Evolutionary conservation across 768 basidiomycete genomes (phyloP), one percentile per base, ranked within the genome.

Genomic region (Tephrocybe sp.): DNA sequence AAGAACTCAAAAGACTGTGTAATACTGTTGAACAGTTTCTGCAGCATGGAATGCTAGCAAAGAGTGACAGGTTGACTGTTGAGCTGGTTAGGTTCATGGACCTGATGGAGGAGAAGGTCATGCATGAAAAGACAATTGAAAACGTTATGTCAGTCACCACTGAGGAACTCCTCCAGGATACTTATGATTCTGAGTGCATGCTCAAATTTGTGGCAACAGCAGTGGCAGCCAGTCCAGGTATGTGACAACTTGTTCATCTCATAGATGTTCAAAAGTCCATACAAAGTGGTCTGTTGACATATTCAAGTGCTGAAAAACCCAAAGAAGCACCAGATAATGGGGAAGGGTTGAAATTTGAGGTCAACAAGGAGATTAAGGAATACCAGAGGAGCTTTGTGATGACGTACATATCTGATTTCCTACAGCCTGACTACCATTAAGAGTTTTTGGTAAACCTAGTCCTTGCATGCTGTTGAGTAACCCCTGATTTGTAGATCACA

Each of bases 231-330:
- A 45, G 30, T 23, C 54, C 58, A 2, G 57, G 51, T 8, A 55
- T 54, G 20, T 65, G 68, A 21, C 59, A 65, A 21, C 50, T 70
- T n/a, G 68, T 73, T 17, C 69, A 68, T 50, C 63, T 73, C 3
- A 45, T 71, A 26, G 71, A 73, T 54, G 71, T 70, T 4, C 72
- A 72, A 58, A 63, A 55, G 28, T 72, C 70, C 4, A 68, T 73
- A 11, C 63, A 65, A 38, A 56, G 58, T 33, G 57, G 57, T 44
- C 53, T 72, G 60, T 51, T 48, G 1, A 39, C 12, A 15, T 50
- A 33, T 33, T n/a, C 32, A 10, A 47, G n/a, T 14, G 15, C n/a
- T 15, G 10, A 39, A 15, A 5, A 33, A 20, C 28, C 12, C 0
- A 14, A 25, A 14, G 37, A 24, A 14, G 36, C 12, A 9, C 30